These are phyloP conservation scores for Elaphomyces granulatus DNA, from an alignment of 495 filamentous ascomycete species.

Conservation along the genomic window DNA sequence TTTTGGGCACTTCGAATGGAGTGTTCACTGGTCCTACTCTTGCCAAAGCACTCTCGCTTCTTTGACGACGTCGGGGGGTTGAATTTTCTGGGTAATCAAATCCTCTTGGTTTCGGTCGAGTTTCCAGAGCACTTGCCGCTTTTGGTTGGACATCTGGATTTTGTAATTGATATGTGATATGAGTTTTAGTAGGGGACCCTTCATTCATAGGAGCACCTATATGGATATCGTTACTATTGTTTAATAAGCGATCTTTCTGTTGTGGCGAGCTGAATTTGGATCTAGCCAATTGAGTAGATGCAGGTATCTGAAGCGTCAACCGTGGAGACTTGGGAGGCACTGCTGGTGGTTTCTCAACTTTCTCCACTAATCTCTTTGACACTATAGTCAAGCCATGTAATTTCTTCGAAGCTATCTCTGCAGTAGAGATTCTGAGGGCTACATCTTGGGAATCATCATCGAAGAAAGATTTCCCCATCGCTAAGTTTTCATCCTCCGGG, in stretches of 20 bases:
- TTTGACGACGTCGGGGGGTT: not conserved
- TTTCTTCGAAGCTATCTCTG: not conserved
- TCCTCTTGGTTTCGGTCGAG: too few species aligned
- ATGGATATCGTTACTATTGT: not conserved
- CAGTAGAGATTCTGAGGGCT: slow-evolving; percentile 27
- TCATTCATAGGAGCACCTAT: not conserved
- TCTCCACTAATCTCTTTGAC: slow-evolving; percentile 16
- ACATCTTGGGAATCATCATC: slow-evolving; percentile 36
- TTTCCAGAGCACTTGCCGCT: slow-evolving; percentile 6
- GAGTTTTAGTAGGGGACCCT: not conserved
- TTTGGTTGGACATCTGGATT: slow-evolving; percentile 10
- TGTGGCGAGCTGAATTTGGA: not conserved
- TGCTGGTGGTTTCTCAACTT: slow-evolving; percentile 17
- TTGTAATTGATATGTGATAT: slow-evolving; percentile 19
- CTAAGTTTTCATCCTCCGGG: not conserved
- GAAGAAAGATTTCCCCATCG: slow-evolving; percentile 27
- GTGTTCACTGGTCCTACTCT: too few species aligned
- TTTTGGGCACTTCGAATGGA: too few species aligned
- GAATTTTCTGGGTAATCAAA: slow-evolving; percentile 3
- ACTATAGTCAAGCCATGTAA: slow-evolving; percentile 7
- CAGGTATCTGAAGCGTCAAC: slow-evolving; percentile 2
- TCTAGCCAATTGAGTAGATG: not conserved
- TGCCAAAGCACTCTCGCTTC: slow-evolving; percentile 19
- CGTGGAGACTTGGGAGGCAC: slow-evolving; percentile 33
- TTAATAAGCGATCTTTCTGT: not conserved